These are phyloP conservation scores for Aspergillus costaricaensis DNA, from an alignment of 2,329 filamentous ascomycete genomes.

Conservation along the genomic window DNA sequence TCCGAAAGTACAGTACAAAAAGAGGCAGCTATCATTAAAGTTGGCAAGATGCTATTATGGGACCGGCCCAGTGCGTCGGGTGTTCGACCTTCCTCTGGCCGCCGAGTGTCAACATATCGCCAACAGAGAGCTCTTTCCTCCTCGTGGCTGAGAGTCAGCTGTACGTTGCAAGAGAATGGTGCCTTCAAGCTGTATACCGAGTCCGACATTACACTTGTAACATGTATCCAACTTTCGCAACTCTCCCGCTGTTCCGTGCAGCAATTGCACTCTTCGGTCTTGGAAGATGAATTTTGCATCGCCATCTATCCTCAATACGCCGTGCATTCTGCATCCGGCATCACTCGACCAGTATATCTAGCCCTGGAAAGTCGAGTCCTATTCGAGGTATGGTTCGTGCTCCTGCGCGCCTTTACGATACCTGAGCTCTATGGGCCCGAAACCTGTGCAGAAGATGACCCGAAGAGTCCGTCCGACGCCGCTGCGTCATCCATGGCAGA, in stretches of 20 bases:
- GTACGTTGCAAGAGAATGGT: constrained; percentile 91
- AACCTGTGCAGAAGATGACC: constrained; percentile 43
- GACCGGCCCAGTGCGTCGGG: constrained; percentile 66
- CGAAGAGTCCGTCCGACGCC: constrained; percentile 37
- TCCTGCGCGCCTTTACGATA: constrained; percentile 86
- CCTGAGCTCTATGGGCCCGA: constrained; percentile 84
- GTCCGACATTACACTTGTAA: constrained; percentile 75
- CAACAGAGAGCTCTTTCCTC: constrained; percentile 59
- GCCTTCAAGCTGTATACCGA: constrained; percentile 90
- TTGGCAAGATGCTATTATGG: constrained; percentile 88
- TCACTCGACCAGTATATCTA: constrained; percentile 86
- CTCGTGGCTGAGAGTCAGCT: constrained; percentile 88
- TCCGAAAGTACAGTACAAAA: constrained; percentile 58
- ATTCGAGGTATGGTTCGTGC: constrained; percentile 97
- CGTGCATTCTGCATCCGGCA: constrained; percentile 69
- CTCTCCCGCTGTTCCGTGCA: constrained; percentile 89
- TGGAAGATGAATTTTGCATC: constrained; percentile 92
- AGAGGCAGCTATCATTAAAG: constrained; percentile 86
- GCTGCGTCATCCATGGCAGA: constrained; percentile 49
- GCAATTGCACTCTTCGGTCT: constrained; percentile 81
- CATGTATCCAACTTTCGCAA: constrained; percentile 83
- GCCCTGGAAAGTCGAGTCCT: constrained; percentile 81
- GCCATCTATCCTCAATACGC: constrained; percentile 95
- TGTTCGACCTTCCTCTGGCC: constrained; percentile 35
- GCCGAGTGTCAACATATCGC: constrained; percentile 55